Base-by-base conservation (phyloP, 2,329 filamentous ascomycete genomes). In the Colletotrichum sp. region DNA sequence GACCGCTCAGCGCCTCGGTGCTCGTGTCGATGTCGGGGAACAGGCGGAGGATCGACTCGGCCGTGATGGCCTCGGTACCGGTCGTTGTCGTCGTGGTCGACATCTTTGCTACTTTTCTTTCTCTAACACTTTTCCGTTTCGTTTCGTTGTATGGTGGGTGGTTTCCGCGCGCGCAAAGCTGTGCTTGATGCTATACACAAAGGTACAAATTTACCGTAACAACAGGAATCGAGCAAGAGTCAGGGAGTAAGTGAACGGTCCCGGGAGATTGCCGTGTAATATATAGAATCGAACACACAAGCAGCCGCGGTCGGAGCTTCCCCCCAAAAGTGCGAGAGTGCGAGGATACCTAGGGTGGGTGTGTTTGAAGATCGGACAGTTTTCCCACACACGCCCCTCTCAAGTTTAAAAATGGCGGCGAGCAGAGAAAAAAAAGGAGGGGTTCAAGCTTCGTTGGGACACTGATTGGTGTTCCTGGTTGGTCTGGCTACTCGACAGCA, bases 21-120 rank as follows among this genome's bases (percentile, higher is more conserved):
- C 89, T 91, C 77, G 92, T 92, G 86, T 94, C 89, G 85, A 93
- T 92, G 84, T 98, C 96, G 69, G 96, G 95, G 86, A 99, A 99
- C 65, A 99, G 91, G 78, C 92, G 93, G 75, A 96, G 90, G 81
- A 99, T 95, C 82, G 94, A 95, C 81, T 97, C 92, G 22, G 96
- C 95, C 69, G 95, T 98, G 82, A 98, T 95, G 72, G 91, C 89
- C 82, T 92, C 89, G 55, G 89, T 83, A 49, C 87, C 88, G 52
- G 86, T 89, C 30, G 89, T 90, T 39, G 89, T 82, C 52, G 83
- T 82, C 29, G 44, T 52, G 0, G 44, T 52, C 2, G 85, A 81
- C 83, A 84, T 84, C 30, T 52, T 72, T 30, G 44, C 22, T 13
- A 3, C 27, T n/a, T 52, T 52, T 22, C 44, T 52, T 52, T 52